These are phyloP conservation scores for Metarhizium anisopliae DNA, from an alignment of 2,329 filamentous ascomycete genomes.

Conservation along the genomic window DNA sequence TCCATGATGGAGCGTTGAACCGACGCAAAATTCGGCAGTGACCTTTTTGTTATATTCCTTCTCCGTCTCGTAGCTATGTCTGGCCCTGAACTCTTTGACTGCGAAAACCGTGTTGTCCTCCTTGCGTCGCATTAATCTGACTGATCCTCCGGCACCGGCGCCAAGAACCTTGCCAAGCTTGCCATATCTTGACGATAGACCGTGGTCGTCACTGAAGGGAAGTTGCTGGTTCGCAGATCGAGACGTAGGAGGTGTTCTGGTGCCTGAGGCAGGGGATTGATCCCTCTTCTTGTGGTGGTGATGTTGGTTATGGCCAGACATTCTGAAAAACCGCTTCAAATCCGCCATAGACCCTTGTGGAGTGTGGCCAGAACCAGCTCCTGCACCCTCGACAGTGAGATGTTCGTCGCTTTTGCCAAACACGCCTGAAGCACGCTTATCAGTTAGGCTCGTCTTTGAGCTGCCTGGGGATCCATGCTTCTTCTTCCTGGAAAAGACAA, in stretches of 20 bases:
- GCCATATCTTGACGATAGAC: conserved; percentile 82
- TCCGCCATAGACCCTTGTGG: conserved; percentile 80
- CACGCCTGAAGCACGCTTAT: conserved; percentile 43
- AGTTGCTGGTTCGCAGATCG: conserved; percentile 49
- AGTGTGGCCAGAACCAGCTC: conserved; percentile 12
- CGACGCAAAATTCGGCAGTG: conserved; percentile 96
- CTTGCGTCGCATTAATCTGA: conserved; percentile 85
- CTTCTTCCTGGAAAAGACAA: conserved; percentile 74
- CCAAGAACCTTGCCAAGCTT: conserved; percentile 92
- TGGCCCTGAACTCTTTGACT: conserved; percentile 90
- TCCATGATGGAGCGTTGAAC: conserved; percentile 90
- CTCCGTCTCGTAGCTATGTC: conserved; percentile 87
- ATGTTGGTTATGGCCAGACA: conserved; percentile 58
- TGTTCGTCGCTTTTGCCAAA: conserved; percentile 26
- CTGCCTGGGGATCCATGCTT: conserved; percentile 48
- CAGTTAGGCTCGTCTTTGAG: conserved; percentile 42
- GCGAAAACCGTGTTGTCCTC: conserved; percentile 92
- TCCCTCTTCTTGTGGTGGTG: conserved; percentile 65
- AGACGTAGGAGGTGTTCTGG: conserved; percentile 36
- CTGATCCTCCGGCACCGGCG: conserved; percentile 88
- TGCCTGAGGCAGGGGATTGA: conserved; percentile 49
- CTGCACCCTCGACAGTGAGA: conserved; percentile 16
- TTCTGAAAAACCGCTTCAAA: conserved; percentile 92
- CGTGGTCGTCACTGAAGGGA: conserved; percentile 91
- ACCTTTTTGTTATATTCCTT: conserved; percentile 97